phyloP scores from a whole-genome alignment of 2,329 filamentous ascomycete genomes.

The Hypoxylon sp. region DNA sequence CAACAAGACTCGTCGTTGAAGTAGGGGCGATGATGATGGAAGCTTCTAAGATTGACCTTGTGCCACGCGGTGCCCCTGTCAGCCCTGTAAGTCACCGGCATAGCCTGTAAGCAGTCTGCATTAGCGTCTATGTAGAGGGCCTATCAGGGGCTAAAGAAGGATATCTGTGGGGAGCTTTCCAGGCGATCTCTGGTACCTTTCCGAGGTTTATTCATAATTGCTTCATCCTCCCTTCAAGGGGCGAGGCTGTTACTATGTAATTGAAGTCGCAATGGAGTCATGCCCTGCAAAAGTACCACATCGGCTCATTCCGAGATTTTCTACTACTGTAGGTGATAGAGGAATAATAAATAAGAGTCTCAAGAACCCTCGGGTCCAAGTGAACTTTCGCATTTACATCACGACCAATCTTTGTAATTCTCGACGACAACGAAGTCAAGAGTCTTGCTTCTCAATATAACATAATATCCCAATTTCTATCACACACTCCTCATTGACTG shows the following conservation, averaged over 20 bases:
- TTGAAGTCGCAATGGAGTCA: constrained; percentile 26
- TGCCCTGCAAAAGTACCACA: constrained; percentile 7
- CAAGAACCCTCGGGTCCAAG: background rate
- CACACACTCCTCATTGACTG: background rate
- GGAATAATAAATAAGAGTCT: constrained; percentile 14
- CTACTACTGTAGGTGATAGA: background rate
- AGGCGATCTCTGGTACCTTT: constrained; percentile 19
- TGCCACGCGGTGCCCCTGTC: background rate
- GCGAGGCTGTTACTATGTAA: background rate
- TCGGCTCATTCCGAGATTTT: constrained; percentile 1
- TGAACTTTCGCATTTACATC: background rate
- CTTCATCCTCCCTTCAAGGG: constrained; percentile 4
- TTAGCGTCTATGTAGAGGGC: constrained; percentile 20
- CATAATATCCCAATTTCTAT: background rate
- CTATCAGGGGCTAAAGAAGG: constrained; percentile 7
- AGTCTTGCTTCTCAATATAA: background rate
- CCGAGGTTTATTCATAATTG: constrained; percentile 7
- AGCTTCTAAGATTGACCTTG: constrained; percentile 5
- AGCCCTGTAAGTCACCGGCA: constrained; percentile 11
- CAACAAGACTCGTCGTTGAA: background rate
- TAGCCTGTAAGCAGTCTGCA: constrained; percentile 40
- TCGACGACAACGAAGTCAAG: background rate
- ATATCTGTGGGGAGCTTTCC: background rate
- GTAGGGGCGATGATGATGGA: too few relatives aligned
- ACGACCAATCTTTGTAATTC: background rate